Percentiles rank a stretch among this genome's conserved stretches.
phyloP scores from a whole-genome alignment of 257 asterid species.

The Nicotiana otophora region DNA sequence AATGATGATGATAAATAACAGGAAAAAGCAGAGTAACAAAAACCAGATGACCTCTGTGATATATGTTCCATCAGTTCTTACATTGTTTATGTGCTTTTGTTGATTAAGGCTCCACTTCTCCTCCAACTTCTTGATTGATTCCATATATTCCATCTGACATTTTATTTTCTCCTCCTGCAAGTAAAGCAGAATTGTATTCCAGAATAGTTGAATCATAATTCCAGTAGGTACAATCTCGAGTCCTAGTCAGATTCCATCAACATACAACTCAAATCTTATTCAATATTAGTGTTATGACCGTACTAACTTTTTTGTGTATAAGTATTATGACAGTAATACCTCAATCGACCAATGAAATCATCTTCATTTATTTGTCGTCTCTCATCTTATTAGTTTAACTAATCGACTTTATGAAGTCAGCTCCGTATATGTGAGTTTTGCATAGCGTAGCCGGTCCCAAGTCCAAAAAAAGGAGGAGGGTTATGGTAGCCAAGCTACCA shows the following conservation, averaged over 20 bases:
- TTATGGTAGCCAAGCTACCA: neutral
- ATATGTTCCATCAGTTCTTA: slow-evolving; percentile 14
- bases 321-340: neutral
- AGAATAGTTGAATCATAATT: neutral
- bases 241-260: neutral
- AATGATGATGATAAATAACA: neutral
- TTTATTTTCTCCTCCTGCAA: slow-evolving; percentile 87
- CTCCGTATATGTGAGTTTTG: neutral
- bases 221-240: slow-evolving; percentile 2
- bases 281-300: neutral
- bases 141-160: slow-evolving; percentile 98
- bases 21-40: slow-evolving; percentile 8
- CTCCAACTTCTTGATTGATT: slow-evolving; percentile 94
- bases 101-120: slow-evolving; percentile 88
- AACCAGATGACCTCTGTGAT: slow-evolving; percentile 49
- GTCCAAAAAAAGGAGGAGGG: neutral
- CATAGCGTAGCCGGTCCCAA: neutral
- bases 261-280: neutral
- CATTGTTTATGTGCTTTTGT: slow-evolving; percentile 55
- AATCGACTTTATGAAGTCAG: neutral
- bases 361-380: neutral
- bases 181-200: neutral
- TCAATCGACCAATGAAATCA: neutral
- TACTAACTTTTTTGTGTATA: neutral
- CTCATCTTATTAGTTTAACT: neutral